A percentile compares a stretch with the other conserved stretches of the same genome.
Evolutionary conservation across 2,329 filamentous ascomycete species (phyloP).

Genomic region (Lasiodiplodia hormozganensis): DNA sequence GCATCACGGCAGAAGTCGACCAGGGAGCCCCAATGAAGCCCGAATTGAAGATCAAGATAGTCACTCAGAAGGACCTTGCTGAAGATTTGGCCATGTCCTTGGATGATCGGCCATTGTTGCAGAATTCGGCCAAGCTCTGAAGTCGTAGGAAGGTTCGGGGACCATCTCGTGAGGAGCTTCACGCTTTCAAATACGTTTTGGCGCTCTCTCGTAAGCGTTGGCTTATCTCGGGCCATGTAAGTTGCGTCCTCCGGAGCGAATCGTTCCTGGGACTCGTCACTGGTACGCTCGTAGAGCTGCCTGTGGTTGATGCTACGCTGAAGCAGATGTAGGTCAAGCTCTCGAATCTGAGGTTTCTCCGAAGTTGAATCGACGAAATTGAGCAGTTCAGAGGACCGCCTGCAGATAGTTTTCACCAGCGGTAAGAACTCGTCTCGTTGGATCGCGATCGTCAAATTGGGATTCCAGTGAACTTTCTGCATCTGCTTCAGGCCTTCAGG

Average conservation of each 20-base stretch:
- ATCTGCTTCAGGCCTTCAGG: constrained; percentile 38
- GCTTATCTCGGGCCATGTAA: neutral
- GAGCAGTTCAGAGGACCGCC: constrained; percentile 31
- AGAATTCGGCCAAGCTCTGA: neutral
- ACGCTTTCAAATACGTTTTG: constrained; percentile 10
- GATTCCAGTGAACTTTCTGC: constrained; percentile 43
- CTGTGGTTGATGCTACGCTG: neutral
- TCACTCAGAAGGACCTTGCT: constrained; percentile 48
- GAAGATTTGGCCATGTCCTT: constrained; percentile 35
- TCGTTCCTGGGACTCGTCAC: fast-evolving
- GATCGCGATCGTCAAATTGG: constrained; percentile 34
- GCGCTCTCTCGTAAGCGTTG: neutral
- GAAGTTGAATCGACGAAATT: constrained; percentile 3
- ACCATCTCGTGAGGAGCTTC: constrained; percentile 6
- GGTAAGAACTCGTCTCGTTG: constrained; percentile 43
- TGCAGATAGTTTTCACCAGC: constrained; percentile 33
- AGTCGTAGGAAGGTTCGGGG: neutral
- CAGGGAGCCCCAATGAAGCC: constrained; percentile 54
- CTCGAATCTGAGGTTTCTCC: neutral
- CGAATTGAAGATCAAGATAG: constrained; percentile 47
- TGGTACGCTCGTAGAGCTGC: neutral
- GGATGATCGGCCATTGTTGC: neutral
- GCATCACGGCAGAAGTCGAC: constrained; percentile 46
- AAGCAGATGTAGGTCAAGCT: neutral
- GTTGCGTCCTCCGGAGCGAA: neutral